A percentile compares a stretch with the other conserved stretches of the same genome.
Conservation (phyloP, 176 grass and related monocot genomes). For the Carex littledalei region DNA sequence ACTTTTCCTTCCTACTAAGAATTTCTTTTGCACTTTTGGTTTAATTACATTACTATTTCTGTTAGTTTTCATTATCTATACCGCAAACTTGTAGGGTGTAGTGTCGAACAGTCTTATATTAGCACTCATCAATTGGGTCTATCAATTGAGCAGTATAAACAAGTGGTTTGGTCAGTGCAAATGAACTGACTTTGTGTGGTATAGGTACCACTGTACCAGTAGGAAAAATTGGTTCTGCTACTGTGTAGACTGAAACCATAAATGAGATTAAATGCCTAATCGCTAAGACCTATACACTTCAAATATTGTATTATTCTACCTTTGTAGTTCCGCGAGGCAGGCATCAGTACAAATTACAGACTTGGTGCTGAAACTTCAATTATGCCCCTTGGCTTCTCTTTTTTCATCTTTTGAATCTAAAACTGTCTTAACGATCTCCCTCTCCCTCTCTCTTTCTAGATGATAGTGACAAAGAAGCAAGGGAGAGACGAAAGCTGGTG, state of each 20-base stretch:
- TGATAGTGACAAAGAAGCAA: conserved; percentile 57
- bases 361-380: not conserved
- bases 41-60: not conserved
- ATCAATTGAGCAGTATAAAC: not conserved
- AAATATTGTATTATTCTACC: not conserved
- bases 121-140: too few species aligned
- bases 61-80: not conserved
- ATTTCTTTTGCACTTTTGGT: not conserved
- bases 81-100: not conserved
- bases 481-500: conserved; percentile 53
- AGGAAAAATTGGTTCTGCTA: not conserved
- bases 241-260: not conserved
- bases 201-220: not conserved
- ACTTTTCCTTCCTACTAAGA: not conserved
- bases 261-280: not conserved
- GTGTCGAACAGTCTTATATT: not conserved
- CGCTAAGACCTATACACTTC: not conserved
- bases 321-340: not conserved
- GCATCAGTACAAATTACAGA: not conserved
- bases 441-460: conserved; percentile 14
- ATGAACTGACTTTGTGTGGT: not conserved
- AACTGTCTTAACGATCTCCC: not conserved
- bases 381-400: conserved; percentile 2
- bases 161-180: not conserved
- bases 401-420: not conserved